Evolutionary conservation across 2,329 filamentous ascomycete species (phyloP).

Genomic region (Parastagonospora nodorum): DNA sequence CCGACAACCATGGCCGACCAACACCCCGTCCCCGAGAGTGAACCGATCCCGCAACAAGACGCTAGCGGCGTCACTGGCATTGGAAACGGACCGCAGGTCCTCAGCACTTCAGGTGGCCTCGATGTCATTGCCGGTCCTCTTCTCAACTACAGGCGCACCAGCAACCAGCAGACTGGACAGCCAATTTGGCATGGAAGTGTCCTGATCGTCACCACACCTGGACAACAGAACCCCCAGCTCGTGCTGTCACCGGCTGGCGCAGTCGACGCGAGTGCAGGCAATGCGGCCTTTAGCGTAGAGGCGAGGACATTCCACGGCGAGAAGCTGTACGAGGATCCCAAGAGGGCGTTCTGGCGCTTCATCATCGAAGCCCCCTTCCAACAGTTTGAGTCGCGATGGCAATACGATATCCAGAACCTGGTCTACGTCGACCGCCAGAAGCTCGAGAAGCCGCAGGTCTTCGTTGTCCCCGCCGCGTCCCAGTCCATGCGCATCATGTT

Average conservation of each 20-base stretch:
- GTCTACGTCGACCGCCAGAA: constrained; percentile 60
- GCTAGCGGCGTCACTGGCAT: constrained; percentile 42
- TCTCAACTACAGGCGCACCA: constrained; percentile 78
- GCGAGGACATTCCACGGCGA: constrained; percentile 51
- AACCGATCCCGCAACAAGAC: constrained; percentile 16
- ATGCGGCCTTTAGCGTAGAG: constrained; percentile 29
- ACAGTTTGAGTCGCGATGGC: constrained; percentile 76
- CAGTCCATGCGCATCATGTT: constrained; percentile 73
- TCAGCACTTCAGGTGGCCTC: constrained; percentile 47
- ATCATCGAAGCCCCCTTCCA: constrained; percentile 67
- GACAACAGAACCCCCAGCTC: constrained; percentile 66
- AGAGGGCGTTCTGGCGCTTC: constrained; percentile 65
- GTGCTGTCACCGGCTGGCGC: constrained; percentile 59
- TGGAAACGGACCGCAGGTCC: constrained; percentile 50
- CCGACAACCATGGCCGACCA: constrained; percentile 1
- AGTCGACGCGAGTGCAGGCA: constrained; percentile 27
- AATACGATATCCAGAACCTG: constrained; percentile 74
- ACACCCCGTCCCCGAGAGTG: neutral
- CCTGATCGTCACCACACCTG: constrained; percentile 77
- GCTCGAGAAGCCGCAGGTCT: constrained; percentile 45
- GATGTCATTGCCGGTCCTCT: constrained; percentile 74
- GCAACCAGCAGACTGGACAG: constrained; percentile 53
- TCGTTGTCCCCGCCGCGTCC: constrained; percentile 62
- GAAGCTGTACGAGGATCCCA: constrained; percentile 64
- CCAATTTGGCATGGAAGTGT: constrained; percentile 82